Percentiles rank a stretch among this genome's conserved stretches.
These are phyloP conservation scores for Strobilomyces echinocephalus DNA, from an alignment of 768 basidiomycete species.

Conservation along the genomic window DNA sequence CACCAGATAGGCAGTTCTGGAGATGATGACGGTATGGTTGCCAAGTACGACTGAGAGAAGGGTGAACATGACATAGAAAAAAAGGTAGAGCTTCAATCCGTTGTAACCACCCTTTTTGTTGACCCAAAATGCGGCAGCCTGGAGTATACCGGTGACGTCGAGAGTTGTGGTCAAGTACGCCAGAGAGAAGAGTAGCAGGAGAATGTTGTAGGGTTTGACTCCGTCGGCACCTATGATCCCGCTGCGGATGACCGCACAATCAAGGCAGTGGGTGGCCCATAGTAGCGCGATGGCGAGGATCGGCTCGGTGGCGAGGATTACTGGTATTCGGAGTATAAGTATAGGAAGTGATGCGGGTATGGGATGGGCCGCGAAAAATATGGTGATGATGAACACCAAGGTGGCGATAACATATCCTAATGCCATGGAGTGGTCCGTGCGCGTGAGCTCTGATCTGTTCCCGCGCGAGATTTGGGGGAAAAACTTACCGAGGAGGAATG, in stretches of 20 bases:
- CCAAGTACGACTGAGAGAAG: background rate
- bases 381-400: constrained; percentile 49
- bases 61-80: constrained; percentile 69
- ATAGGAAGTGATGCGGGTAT: constrained; percentile 37
- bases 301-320: constrained; percentile 51
- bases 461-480: too few relatives aligned
- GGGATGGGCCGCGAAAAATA: constrained; percentile 29
- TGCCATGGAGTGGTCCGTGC: too few relatives aligned
- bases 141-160: constrained; percentile 82
- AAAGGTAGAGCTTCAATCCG: background rate
- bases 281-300: constrained; percentile 48
- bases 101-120: background rate
- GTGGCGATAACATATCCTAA: constrained; percentile 39
- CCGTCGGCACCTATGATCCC: constrained; percentile 80
- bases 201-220: constrained; percentile 72
- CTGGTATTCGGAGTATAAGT: constrained; percentile 30
- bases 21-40: constrained; percentile 55
- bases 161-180: constrained; percentile 57
- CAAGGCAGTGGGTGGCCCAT: constrained; percentile 53
- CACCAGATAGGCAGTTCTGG: constrained; percentile 83
- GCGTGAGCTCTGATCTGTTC: too few relatives aligned
- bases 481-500: too few relatives aligned
- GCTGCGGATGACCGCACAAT: constrained; percentile 47
- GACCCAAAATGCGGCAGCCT: constrained; percentile 79
- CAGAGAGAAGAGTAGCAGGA: background rate